These are phyloP conservation scores for Fusarium vanettenii DNA, from an alignment of 2,329 filamentous ascomycete genomes.

Conservation along the genomic window DNA sequence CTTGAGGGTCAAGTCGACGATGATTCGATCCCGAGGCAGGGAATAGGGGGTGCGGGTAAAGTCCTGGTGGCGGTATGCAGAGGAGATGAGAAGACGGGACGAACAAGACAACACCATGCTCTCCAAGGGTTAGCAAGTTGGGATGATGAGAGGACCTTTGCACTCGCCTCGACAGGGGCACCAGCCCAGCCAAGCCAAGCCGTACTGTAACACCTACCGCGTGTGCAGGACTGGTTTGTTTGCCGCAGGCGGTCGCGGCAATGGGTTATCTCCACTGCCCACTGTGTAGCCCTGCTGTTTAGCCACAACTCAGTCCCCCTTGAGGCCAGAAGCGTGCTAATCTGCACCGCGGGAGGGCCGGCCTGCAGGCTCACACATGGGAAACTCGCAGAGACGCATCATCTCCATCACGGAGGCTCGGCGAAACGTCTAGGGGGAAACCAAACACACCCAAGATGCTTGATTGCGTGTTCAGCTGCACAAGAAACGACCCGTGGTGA, in stretches of 20 bases:
- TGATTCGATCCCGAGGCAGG: slow-evolving; percentile 6
- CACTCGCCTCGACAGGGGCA: slow-evolving; percentile 26
- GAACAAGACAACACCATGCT: slow-evolving; percentile 33
- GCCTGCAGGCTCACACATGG: slow-evolving; percentile 18
- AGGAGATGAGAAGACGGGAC: slow-evolving; percentile 33
- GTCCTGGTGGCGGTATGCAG: slow-evolving; percentile 20
- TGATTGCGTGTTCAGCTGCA: background rate
- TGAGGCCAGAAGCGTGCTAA: slow-evolving; percentile 21
- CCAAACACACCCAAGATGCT: background rate
- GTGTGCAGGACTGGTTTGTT: slow-evolving; percentile 19
- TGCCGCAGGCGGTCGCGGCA: slow-evolving; percentile 12
- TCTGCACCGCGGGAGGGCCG: slow-evolving; percentile 18
- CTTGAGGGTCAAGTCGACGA: slow-evolving; percentile 15
- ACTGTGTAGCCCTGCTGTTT: slow-evolving; percentile 3
- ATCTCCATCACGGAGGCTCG: slow-evolving; percentile 10
- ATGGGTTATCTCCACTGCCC: background rate
- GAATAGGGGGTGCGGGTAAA: slow-evolving; percentile 26
- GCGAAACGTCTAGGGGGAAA: slow-evolving; percentile 16
- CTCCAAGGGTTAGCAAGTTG: slow-evolving; percentile 26
- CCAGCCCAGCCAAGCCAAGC: slow-evolving; percentile 18
- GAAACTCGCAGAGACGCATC: slow-evolving; percentile 3
- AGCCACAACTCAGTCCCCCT: slow-evolving; percentile 15
- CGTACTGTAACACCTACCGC: slow-evolving; percentile 12
- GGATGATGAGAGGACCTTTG: slow-evolving; percentile 38
- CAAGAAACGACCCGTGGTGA: background rate